phyloP scores from a whole-genome alignment of 768 basidiomycete species.

The Lactarius evosmus region DNA sequence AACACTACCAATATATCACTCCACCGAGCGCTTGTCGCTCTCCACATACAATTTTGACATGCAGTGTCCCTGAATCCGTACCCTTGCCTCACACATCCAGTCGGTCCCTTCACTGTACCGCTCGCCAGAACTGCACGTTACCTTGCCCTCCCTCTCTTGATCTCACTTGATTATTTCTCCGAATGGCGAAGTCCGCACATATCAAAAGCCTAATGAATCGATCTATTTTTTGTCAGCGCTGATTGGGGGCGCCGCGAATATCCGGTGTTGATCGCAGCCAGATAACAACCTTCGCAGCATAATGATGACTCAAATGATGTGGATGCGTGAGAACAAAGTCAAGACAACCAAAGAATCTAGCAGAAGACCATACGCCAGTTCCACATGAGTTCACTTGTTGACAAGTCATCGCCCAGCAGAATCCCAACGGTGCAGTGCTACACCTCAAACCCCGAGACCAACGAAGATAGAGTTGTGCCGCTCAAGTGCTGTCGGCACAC shows the following conservation, averaged over 20 bases:
- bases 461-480: conserved; percentile 27
- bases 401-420: not conserved
- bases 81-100: not conserved
- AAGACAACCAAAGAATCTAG: not conserved
- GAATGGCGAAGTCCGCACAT: not conserved
- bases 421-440: not conserved
- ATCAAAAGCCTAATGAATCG: not conserved
- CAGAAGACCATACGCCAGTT: not conserved
- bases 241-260: too few species aligned
- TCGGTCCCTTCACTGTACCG: not conserved
- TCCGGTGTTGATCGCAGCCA: not conserved
- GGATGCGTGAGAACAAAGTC: not conserved
- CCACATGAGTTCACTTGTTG: not conserved
- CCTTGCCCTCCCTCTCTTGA: not conserved
- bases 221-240: not conserved
- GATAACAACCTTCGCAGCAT: not conserved
- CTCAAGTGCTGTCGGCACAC: conserved; percentile 27
- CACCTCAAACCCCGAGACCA: conserved; percentile 23
- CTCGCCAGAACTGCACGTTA: not conserved
- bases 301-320: not conserved
- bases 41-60: not conserved
- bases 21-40: not conserved
- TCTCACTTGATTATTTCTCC: not conserved
- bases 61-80: not conserved
- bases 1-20: not conserved